These are phyloP conservation scores for Cladophialophora carrionii DNA, from an alignment of 2,329 filamentous ascomycete genomes.

Conservation along the genomic window DNA sequence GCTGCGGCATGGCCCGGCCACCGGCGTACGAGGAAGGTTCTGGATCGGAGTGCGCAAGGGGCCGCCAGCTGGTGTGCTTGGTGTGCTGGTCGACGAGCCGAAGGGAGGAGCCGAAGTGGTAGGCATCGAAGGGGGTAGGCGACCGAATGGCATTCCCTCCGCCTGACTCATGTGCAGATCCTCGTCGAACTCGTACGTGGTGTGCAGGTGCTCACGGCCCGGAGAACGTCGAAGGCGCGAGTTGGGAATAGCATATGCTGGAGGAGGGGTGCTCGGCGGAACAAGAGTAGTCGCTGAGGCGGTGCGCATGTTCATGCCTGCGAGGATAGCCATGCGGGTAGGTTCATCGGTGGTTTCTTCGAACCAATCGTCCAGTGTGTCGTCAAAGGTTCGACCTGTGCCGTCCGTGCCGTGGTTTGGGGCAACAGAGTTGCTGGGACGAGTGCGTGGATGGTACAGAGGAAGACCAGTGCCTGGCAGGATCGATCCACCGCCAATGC, in stretches of 20 bases:
- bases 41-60: neutral
- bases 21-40: neutral
- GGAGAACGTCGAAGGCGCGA: neutral
- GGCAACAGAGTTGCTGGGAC: neutral
- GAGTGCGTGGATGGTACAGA: neutral
- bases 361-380: constrained; percentile 8
- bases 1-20: neutral
- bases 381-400: constrained; percentile 1
- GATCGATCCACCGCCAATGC: neutral
- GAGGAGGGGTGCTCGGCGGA: constrained; percentile 4
- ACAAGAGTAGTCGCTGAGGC: constrained; percentile 1
- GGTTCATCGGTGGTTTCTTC: constrained; percentile 6
- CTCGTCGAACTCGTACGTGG: constrained; percentile 3
- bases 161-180: neutral
- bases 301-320: constrained; percentile 10
- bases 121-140: neutral
- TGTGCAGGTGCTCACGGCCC: neutral
- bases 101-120: neutral
- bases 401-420: neutral
- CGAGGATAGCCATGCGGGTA: constrained; percentile 8
- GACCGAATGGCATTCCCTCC: neutral
- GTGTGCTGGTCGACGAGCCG: neutral
- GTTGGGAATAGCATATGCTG: neutral
- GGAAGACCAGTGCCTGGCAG: neutral
- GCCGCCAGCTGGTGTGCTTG: neutral